Conservation (phyloP, 768 basidiomycete species). For the Daedalea quercina region DNA sequence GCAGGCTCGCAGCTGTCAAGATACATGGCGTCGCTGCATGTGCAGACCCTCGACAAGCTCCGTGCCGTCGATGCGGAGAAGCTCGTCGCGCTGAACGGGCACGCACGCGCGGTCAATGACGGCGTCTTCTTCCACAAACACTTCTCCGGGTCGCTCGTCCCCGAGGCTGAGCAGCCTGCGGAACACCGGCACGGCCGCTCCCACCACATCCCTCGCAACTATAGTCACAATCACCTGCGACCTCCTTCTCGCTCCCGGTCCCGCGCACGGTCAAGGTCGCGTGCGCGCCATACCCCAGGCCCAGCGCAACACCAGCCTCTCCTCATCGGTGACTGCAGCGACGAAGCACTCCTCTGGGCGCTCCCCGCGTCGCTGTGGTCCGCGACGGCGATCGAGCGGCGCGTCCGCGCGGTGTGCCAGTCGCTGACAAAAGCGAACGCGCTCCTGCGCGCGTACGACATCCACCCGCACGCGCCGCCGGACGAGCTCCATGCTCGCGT, state of each 20-base stretch:
- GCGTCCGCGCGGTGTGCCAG: constrained; percentile 71
- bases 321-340: constrained; percentile 68
- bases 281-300: too few relatives aligned
- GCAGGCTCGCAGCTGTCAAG: constrained; percentile 67
- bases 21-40: constrained; percentile 48
- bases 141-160: constrained; percentile 21
- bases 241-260: constrained; percentile 22
- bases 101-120: constrained; percentile 57
- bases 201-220: constrained; percentile 3
- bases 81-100: constrained; percentile 39
- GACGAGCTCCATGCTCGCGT: constrained; percentile 64
- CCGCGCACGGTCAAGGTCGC: constrained; percentile 13
- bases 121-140: constrained; percentile 58
- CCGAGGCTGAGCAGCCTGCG: constrained; percentile 18
- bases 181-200: constrained; percentile 18
- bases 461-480: constrained; percentile 49
- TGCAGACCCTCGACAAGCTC: constrained; percentile 54
- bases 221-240: constrained; percentile 8
- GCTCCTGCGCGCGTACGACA: constrained; percentile 67
- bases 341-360: constrained; percentile 61
- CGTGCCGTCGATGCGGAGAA: constrained; percentile 51
- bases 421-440: constrained; percentile 54
- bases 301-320: constrained; percentile 46
- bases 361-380: constrained; percentile 57
- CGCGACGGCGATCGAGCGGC: constrained; percentile 50